Evolutionary conservation across 2,329 filamentous ascomycete genomes (phyloP).

Genomic region (Emergomyces africanus): DNA sequence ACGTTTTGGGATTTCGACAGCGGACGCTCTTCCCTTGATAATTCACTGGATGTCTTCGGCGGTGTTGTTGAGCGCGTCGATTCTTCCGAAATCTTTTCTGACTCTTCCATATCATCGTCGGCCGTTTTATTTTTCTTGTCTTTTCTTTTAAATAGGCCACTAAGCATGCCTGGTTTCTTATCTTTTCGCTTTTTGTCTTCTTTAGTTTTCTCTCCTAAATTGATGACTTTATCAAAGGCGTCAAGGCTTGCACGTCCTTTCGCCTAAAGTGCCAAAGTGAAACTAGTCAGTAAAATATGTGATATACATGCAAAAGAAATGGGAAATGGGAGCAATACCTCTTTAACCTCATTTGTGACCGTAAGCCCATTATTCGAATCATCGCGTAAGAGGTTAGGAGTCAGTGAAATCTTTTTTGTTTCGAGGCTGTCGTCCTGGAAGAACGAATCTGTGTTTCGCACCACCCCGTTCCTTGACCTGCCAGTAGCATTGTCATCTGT

Average conservation of each 20-base stretch:
- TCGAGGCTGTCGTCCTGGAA: constrained; percentile 93
- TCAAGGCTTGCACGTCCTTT: constrained; percentile 59
- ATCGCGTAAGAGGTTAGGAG: constrained; percentile 80
- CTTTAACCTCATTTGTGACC: constrained; percentile 23
- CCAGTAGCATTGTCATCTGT: constrained; percentile 21
- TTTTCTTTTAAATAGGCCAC: constrained; percentile 54
- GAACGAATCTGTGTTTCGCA: constrained; percentile 90
- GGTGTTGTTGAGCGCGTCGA: constrained; percentile 33
- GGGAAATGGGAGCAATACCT: constrained; percentile 16
- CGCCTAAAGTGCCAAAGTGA: constrained; percentile 15
- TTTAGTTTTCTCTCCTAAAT: constrained; percentile 50
- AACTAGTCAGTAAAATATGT: neutral
- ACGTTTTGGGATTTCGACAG: constrained; percentile 18
- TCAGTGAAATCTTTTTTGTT: constrained; percentile 94
- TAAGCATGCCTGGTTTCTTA: constrained; percentile 60
- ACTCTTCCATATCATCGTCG: constrained; percentile 35
- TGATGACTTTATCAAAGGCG: constrained; percentile 52
- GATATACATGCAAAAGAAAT: neutral
- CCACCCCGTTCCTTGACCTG: constrained; percentile 67
- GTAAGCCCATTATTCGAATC: constrained; percentile 39
- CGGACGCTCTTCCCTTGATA: constrained; percentile 24
- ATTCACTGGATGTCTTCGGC: constrained; percentile 34
- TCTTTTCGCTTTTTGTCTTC: constrained; percentile 65
- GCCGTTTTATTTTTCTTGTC: constrained; percentile 44
- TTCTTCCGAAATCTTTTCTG: constrained; percentile 51